Conservation (phyloP, 2,329 filamentous ascomycete genomes). For the Alternaria alternata region DNA sequence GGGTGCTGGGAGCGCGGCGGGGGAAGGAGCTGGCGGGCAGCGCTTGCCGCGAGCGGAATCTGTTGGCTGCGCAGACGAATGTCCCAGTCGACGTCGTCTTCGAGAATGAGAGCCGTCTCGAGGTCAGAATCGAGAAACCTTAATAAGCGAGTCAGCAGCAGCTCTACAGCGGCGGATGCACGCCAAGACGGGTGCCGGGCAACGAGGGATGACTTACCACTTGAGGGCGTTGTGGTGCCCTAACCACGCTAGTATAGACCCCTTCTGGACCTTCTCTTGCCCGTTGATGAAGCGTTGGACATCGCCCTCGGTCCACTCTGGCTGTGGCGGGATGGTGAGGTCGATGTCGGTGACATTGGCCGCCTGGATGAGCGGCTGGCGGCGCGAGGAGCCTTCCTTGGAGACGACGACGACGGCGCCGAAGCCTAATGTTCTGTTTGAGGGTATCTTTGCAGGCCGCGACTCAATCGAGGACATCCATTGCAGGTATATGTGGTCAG, state of each 20-base stretch:
- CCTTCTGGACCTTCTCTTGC: constrained; percentile 46
- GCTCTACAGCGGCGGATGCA: constrained; percentile 5
- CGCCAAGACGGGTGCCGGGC: constrained; percentile 21
- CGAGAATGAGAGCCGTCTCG: constrained; percentile 54
- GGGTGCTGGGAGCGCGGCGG: constrained; percentile 32
- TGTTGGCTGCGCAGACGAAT: constrained; percentile 55
- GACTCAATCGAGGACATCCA: constrained; percentile 38
- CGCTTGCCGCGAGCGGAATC: constrained; percentile 52
- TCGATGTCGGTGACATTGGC: constrained; percentile 55
- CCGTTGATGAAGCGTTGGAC: constrained; percentile 49
- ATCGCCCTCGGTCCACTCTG: constrained; percentile 53
- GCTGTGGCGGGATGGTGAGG: constrained; percentile 54
- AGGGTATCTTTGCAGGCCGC: constrained; percentile 35
- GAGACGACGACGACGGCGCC: constrained; percentile 55
- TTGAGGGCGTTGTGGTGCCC: constrained; percentile 55
- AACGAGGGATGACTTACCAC: constrained; percentile 38
- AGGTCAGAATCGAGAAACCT: constrained; percentile 55
- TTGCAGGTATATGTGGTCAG: constrained; percentile 40
- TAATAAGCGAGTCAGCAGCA: constrained; percentile 22
- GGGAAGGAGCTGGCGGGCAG: constrained; percentile 50
- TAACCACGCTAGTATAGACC: constrained; percentile 56
- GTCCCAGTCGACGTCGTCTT: constrained; percentile 59
- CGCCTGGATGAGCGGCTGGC: constrained; percentile 51
- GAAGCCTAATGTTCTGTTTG: constrained; percentile 52
- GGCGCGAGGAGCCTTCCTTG: constrained; percentile 50